Percentiles rank a stretch among this genome's conserved stretches.
Evolutionary conservation across 305 asterid species (phyloP).

Genomic region (Caryopteris hybrid): DNA sequence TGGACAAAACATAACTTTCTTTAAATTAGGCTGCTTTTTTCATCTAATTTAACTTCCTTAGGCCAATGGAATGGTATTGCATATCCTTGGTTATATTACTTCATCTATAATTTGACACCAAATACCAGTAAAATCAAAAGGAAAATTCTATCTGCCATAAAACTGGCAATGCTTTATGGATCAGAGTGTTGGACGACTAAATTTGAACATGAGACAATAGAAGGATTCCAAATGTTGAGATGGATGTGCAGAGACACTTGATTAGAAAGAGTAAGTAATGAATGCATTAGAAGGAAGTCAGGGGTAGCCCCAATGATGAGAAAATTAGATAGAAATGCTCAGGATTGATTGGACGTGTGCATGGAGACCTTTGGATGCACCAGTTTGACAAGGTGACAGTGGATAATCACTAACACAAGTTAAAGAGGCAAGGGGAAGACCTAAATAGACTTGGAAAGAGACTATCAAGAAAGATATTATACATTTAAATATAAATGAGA

Average conservation of each 20-base stretch:
- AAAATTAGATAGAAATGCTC: too few relatives aligned
- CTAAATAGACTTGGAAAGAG: not conserved
- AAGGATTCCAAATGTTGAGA: not conserved
- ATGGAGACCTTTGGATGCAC: not conserved
- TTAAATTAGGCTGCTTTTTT: conserved; percentile 2
- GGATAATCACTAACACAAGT: not conserved
- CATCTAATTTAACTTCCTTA: conserved; percentile 13
- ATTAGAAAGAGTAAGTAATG: not conserved
- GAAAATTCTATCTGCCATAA: too few relatives aligned
- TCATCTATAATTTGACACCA: too few relatives aligned
- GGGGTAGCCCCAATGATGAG: not conserved
- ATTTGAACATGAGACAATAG: too few relatives aligned
- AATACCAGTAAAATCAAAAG: too few relatives aligned
- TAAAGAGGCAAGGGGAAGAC: not conserved
- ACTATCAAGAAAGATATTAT: not conserved
- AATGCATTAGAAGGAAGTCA: not conserved
- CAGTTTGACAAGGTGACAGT: not conserved
- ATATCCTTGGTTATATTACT: not conserved
- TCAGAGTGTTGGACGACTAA: too few relatives aligned
- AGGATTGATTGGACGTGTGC: too few relatives aligned
- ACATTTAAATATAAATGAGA: too few relatives aligned
- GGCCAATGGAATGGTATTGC: not conserved
- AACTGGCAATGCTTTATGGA: too few relatives aligned
- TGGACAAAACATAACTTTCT: not conserved
- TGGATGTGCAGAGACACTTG: not conserved